Evolutionary conservation across 768 basidiomycete genomes (phyloP), one percentile per base, ranked within the genome.

Genomic region (Boletales sp.): DNA sequence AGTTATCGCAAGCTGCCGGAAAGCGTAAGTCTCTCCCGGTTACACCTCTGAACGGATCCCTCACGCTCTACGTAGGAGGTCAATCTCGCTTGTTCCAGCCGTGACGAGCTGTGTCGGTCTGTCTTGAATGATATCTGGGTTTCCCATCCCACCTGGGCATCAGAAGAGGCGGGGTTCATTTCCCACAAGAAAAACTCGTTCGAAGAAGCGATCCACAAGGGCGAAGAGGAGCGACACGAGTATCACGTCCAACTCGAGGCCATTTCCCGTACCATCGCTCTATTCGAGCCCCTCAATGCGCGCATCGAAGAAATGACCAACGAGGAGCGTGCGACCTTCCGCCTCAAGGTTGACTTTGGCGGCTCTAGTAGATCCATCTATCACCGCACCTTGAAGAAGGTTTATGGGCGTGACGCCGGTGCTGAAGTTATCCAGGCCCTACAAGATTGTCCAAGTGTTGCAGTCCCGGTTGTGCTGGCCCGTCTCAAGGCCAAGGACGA

Each of bases 51-150:
- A 43, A 3, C 9, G 11, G 10, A 8, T 48, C 31, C 44, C 49
- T 48, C 17, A 60, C 37, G 15, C 28, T 51, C 33, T 39, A 53
- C 44, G 56, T 61, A 96, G 94, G 95, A 98, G 72, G 81, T 87
- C 56, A 78, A 81, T 36, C 70, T 97, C 17, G 89, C 92, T 25
- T 98, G 96, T 66, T 96, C 96, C 4, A 94, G 90, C 11, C 85
- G 96, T 28, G 94, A 97, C 60, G 83, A 92, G 54, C 85, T 97
- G 49, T 94, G 90, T 64, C 90, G 94, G 65, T 93, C 92, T 28
- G 94, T 99, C 28, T 79, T 99, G 41, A 99, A 99, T 64, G 94
- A 98, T 63, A 82, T 87, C 57, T 98, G 96, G 95, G 93, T 98
- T 11, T 96, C 95, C 13, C 95, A 98, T 67, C 95, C 96, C 4